These are phyloP conservation scores for Dendrobium chrysotoxum DNA, from an alignment of 106 monocot species.

Conservation along the genomic window DNA sequence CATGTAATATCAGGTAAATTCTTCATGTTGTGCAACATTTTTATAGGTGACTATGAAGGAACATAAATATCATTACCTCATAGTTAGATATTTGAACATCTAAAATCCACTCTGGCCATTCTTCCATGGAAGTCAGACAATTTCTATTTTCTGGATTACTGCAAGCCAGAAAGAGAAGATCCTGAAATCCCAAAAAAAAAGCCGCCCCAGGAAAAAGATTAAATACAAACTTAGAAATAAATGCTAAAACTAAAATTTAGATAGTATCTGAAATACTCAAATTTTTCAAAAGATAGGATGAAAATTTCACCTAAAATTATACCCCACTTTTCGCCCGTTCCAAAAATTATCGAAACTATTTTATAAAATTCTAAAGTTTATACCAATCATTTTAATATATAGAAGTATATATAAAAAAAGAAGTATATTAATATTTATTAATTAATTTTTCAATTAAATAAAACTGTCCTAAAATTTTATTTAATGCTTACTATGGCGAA, in stretches of 20 bases:
- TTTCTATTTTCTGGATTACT: conserved; percentile 93
- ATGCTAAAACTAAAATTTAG: neutral
- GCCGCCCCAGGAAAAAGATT: conserved; percentile 13
- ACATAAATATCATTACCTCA: conserved; percentile 42
- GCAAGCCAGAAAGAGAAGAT: conserved; percentile 99
- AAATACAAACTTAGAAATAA: neutral
- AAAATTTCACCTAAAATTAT: too few species aligned
- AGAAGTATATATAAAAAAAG: too few species aligned
- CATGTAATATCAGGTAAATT: neutral
- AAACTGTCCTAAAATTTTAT: too few species aligned
- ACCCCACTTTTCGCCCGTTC: too few species aligned
- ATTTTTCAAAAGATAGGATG: too few species aligned
- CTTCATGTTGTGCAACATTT: neutral
- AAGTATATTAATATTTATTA: too few species aligned
- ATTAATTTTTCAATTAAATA: too few species aligned
- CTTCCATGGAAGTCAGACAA: conserved; percentile 73
- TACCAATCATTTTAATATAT: too few species aligned
- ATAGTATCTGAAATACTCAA: too few species aligned
- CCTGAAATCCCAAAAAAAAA: conserved; percentile 79
- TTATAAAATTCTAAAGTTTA: too few species aligned
- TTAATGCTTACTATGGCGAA: too few species aligned
- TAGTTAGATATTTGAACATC: conserved; percentile 93
- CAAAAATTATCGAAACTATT: too few species aligned
- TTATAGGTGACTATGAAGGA: neutral
- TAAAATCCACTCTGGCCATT: conserved; percentile 99